phyloP scores from a whole-genome alignment of 2,329 filamentous ascomycete species.

The Cercospora canescens region DNA sequence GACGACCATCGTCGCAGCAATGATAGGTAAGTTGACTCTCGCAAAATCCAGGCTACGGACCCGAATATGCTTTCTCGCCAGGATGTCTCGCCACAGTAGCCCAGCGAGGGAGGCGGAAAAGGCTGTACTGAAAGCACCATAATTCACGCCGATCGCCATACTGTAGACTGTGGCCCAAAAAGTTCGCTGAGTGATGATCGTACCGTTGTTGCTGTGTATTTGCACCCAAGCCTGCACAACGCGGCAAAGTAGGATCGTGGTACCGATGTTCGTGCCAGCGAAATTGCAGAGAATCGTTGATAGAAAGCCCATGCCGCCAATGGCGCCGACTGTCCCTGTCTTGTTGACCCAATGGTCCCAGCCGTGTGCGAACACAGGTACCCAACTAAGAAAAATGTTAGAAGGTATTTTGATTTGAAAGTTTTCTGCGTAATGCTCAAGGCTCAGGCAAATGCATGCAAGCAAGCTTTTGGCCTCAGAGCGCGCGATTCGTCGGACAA shows the following conservation, averaged over 20 bases:
- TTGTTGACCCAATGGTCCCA: constrained; percentile 72
- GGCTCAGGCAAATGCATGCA: no score
- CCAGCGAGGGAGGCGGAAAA: constrained; percentile 73
- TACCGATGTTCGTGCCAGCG: constrained; percentile 75
- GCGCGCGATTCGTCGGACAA: no score
- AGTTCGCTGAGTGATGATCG: constrained; percentile 60
- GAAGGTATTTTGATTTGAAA: neutral
- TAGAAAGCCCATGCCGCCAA: constrained; percentile 73
- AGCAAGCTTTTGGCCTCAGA: no score
- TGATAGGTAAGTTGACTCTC: constrained; percentile 68
- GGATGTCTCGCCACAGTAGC: constrained; percentile 71
- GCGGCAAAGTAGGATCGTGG: constrained; percentile 70
- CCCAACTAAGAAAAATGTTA: constrained; percentile 49
- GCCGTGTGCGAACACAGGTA: constrained; percentile 69
- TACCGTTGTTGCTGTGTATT: constrained; percentile 54
- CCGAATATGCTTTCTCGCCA: constrained; percentile 66
- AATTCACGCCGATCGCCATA: constrained; percentile 75
- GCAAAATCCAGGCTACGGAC: constrained; percentile 67
- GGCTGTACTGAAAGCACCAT: constrained; percentile 70
- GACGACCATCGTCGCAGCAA: constrained; percentile 66
- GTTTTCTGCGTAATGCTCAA: no score
- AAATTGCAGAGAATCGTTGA: constrained; percentile 66
- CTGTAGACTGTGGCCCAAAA: constrained; percentile 75
- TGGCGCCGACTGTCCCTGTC: constrained; percentile 67
- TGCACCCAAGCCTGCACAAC: constrained; percentile 68